Conservation (phyloP, 2,329 filamentous ascomycete genomes). For the Stachybotrys elegans region DNA sequence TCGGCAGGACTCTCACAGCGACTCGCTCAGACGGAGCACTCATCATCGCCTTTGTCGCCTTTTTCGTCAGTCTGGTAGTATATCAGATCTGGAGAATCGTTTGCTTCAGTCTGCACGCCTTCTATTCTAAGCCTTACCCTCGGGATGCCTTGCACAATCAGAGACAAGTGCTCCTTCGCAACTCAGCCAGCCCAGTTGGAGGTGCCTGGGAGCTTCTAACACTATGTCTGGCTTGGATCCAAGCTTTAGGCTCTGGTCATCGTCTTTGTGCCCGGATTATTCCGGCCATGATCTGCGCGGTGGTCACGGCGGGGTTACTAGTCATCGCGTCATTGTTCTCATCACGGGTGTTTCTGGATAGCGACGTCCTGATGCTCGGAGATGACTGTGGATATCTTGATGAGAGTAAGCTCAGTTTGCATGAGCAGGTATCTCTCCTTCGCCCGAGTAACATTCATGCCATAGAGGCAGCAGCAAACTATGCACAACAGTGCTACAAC, state of each 20-base stretch:
- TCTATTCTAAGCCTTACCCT: neutral
- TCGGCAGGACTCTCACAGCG: neutral
- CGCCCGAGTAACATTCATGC: neutral
- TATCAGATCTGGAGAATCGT: neutral
- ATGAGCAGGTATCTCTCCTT: neutral
- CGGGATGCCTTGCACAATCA: neutral
- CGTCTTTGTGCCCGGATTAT: neutral
- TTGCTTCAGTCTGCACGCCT: neutral
- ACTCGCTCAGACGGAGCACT: neutral
- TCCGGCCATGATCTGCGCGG: neutral
- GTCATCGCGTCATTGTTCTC: neutral
- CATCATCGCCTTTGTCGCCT: neutral
- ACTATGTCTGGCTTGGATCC: neutral
- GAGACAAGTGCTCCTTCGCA: neutral
- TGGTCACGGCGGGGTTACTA: neutral
- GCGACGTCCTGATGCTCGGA: neutral
- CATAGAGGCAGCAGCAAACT: neutral
- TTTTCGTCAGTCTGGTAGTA: neutral
- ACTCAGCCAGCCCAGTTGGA: neutral
- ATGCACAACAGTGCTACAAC: neutral
- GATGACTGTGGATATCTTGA: neutral
- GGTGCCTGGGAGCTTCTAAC: neutral
- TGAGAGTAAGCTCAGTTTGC: neutral
- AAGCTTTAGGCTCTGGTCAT: neutral
- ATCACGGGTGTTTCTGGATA: neutral